phyloP scores from a whole-genome alignment of 768 basidiomycete species.

The Pleurotus sapidus region DNA sequence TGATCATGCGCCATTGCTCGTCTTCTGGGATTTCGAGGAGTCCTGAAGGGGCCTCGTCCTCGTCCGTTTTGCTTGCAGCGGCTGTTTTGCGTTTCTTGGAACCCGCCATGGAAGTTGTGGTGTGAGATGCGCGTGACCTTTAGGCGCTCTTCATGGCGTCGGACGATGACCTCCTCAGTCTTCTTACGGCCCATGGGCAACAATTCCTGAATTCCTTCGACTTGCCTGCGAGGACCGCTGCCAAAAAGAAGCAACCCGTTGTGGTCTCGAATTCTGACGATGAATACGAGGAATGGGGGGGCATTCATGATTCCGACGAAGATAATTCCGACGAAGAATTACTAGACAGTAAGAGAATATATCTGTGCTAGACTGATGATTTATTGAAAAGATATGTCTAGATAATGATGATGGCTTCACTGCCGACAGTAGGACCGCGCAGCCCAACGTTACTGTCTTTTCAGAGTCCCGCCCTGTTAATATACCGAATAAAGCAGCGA shows the following conservation, averaged over 20 bases:
- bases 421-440: constrained; percentile 24
- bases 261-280: constrained; percentile 13
- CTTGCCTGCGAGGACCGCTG: background rate
- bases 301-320: constrained; percentile 21
- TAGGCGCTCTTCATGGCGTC: constrained; percentile 19
- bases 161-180: constrained; percentile 32
- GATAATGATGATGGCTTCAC: constrained; percentile 44
- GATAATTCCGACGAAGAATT: constrained; percentile 12
- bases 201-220: constrained; percentile 42
- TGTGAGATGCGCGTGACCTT: background rate
- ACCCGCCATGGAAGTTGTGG: background rate
- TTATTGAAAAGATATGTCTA: background rate
- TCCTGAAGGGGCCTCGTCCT: constrained; percentile 4
- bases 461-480: constrained; percentile 26
- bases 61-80: constrained; percentile 8
- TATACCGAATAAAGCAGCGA: constrained; percentile 35
- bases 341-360: constrained; percentile 10
- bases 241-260: constrained; percentile 20
- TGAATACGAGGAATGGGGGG: constrained; percentile 37
- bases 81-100: constrained; percentile 2
- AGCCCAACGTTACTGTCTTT: constrained; percentile 58
- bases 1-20: constrained; percentile 77
- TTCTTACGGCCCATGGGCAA: constrained; percentile 46
- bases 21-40: constrained; percentile 61
- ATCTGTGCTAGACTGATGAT: too few species aligned